Base-by-base conservation (phyloP, 2,329 filamentous ascomycete species). In the Paraphaeosphaeria minitans region DNA sequence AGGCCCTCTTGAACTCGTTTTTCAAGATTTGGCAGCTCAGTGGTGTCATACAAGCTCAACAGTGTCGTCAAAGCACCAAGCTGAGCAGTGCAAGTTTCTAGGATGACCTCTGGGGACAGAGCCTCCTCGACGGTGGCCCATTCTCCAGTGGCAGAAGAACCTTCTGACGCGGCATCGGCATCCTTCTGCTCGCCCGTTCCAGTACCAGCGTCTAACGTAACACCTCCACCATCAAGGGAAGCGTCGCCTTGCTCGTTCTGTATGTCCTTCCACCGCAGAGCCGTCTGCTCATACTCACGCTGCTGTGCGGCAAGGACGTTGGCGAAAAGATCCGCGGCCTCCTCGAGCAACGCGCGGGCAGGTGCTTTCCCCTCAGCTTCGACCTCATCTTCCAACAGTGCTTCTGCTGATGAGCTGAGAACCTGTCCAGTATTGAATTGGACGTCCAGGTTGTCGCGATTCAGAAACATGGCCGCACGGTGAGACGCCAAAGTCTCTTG, bases 401-500 rank as follows among this genome's bases (percentile, higher is more conserved):
- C 79, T 76, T 92, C 89, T 1, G 86, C 87, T 39, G 91, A 78
- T 61, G 84, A 86, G 0, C 85, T 88, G 39, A 91, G 78, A 3
- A 90, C 86, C 73, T 91, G 89, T 1, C 85, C 87, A 6, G 86
- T 88, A 70, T 92, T 92, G 79, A 91, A 92, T 9, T 90, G 77
- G 5, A 86, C 82, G 74, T 92, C 88, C 1, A 87, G 80, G 70
- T 90, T 90, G 42, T 86, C 82, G 50, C 84, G 81, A 22, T 87
- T 83, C 31, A 91, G 73, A 1, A 73, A 75, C 29, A 89, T 75
- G 4, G 89, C 88, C 69, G 84, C 82, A 56, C 83, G 82, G 72
- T 91, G 89, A 2, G 88, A 89, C 27, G 82, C 79, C 24, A 92
- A 74, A 0, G 89, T 85, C 58, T 85, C 81, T 42, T 84, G 79